Evolutionary conservation across 1,284 basidiomycete species (phyloP).

Genomic region (Sporisorium iseilematis-ciliati): DNA sequence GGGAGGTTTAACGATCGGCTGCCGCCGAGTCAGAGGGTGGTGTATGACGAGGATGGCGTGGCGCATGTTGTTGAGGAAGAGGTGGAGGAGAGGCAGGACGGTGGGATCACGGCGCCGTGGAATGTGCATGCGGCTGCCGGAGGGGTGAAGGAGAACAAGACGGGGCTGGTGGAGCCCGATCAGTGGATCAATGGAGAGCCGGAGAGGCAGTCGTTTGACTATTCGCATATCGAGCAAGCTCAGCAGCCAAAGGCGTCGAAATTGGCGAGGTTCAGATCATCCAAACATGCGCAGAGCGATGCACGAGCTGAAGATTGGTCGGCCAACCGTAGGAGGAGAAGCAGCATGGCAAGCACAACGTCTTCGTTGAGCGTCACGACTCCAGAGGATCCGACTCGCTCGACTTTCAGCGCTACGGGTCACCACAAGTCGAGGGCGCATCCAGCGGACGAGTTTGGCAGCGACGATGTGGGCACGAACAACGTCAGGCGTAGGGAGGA

Average conservation of each 20-base stretch:
- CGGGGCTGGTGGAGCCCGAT: constrained; percentile 33
- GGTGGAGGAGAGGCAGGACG: not conserved
- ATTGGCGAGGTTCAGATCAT: constrained; percentile 11
- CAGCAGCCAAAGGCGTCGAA: constrained; percentile 7
- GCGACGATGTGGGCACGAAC: not conserved
- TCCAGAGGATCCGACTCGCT: constrained; percentile 14
- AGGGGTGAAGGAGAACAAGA: constrained; percentile 16
- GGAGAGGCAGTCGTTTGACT: constrained; percentile 2
- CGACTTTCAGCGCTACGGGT: not conserved
- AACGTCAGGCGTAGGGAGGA: constrained; percentile 6
- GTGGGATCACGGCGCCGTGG: constrained; percentile 9
- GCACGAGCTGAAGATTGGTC: not conserved
- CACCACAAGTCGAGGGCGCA: too few relatives aligned
- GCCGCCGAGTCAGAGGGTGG: constrained; percentile 32
- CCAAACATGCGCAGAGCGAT: not conserved
- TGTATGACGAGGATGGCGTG: constrained; percentile 58
- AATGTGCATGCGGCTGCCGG: constrained; percentile 4
- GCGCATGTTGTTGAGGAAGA: constrained; percentile 31
- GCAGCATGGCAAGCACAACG: constrained; percentile 14
- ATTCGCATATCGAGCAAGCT: not conserved
- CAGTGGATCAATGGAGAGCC: constrained; percentile 38
- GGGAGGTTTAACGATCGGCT: constrained; percentile 47
- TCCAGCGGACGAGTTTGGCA: too few relatives aligned
- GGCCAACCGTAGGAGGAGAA: not conserved
- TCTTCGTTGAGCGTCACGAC: constrained; percentile 16